phyloP scores from a whole-genome alignment of 441 rosid genomes.

The Isatis lusitanica region DNA sequence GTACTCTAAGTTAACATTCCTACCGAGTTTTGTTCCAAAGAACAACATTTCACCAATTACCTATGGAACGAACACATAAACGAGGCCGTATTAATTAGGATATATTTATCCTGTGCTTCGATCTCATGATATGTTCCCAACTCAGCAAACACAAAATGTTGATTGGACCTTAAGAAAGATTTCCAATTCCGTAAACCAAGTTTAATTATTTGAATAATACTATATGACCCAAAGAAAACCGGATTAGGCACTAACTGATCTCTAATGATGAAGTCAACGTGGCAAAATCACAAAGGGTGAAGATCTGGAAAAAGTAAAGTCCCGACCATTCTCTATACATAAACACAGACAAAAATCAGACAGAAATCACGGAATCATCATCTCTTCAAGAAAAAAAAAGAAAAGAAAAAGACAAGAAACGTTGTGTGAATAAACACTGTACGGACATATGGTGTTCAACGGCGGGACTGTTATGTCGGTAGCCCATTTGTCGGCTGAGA shows the following conservation, averaged over 20 bases:
- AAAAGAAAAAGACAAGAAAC: not conserved
- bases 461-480: slow-evolving; percentile 43
- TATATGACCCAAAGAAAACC: not conserved
- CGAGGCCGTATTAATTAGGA: not conserved
- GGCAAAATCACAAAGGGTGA: slow-evolving; percentile 5
- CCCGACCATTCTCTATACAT: slow-evolving; percentile 3
- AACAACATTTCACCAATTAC: not conserved
- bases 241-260: slow-evolving; percentile 5
- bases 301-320: not conserved
- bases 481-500: slow-evolving; percentile 57
- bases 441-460: slow-evolving; percentile 58
- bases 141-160: not conserved
- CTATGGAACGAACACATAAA: not conserved
- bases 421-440: not conserved
- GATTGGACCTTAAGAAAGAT: not conserved
- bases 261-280: slow-evolving; percentile 22
- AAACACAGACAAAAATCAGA: not conserved
- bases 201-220: not conserved
- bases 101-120: not conserved
- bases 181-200: not conserved
- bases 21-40: not conserved
- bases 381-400: not conserved
- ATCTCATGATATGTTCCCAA: not conserved
- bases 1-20: not conserved
- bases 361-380: slow-evolving; percentile 10